Percentiles rank a stretch among this genome's conserved stretches.
These are phyloP conservation scores for Darksidea phi DNA, from an alignment of 495 filamentous ascomycete genomes.

Conservation along the genomic window DNA sequence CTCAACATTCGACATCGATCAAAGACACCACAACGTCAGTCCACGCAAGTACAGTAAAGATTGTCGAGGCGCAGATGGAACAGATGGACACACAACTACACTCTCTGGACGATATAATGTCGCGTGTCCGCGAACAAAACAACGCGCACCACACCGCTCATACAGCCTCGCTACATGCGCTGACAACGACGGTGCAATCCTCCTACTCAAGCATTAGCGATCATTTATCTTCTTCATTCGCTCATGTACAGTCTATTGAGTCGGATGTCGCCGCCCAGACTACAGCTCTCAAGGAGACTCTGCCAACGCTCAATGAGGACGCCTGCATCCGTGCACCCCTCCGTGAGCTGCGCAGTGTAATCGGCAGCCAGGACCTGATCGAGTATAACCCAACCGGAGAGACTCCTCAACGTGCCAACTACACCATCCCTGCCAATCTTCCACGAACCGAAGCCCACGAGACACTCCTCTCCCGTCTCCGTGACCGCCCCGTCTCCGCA, in stretches of 20 bases:
- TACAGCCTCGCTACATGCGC: conserved; percentile 55
- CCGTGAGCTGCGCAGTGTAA: conserved; percentile 60
- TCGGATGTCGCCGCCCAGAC: conserved; percentile 60
- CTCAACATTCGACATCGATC: conserved; percentile 75
- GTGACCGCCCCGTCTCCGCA: conserved; percentile 32
- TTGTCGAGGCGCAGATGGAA: conserved; percentile 84
- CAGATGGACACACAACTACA: conserved; percentile 84
- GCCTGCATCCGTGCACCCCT: conserved; percentile 64
- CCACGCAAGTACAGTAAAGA: conserved; percentile 85
- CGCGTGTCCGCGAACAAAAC: conserved; percentile 80
- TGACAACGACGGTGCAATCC: conserved; percentile 63
- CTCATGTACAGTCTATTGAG: conserved; percentile 62
- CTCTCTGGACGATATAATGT: conserved; percentile 85
- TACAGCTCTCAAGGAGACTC: conserved; percentile 51
- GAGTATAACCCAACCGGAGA: conserved; percentile 81
- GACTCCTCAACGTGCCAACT: conserved; percentile 77
- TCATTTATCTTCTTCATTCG: conserved; percentile 61
- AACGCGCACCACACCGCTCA: conserved; percentile 69
- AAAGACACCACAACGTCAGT: conserved; percentile 79
- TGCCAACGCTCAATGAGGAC: conserved; percentile 58
- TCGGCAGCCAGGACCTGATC: conserved; percentile 59
- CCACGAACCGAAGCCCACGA: conserved; percentile 76
- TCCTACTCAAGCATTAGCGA: conserved; percentile 68
- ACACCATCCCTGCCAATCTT: conserved; percentile 70
- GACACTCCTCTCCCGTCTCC: conserved; percentile 58